Base-by-base conservation (phyloP, 2,329 filamentous ascomycete species). In the Raffaelea arxii region DNA sequence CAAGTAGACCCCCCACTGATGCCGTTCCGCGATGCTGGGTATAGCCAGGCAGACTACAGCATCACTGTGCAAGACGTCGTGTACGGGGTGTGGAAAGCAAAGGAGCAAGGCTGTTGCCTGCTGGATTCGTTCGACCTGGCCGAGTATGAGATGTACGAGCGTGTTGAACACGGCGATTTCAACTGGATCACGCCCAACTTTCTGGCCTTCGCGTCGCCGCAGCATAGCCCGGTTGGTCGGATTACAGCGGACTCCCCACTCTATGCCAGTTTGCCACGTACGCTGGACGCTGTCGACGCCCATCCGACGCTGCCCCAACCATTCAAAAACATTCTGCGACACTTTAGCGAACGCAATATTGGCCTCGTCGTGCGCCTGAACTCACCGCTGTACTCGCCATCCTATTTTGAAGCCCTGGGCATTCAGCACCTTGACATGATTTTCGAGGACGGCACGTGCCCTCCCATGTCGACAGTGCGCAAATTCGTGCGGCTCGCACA, bases 351-450 rank as follows among this genome's bases (percentile, higher is more conserved):
- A 50, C 80, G 87, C 53, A 86, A 94, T 58, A 85, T 98, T 58
- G 92, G 92, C 25, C 75, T 98, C 3, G 91, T 98, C 3, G 92
- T 98, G 37, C 84, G 92, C 37, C 73, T 98, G 53, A 98, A 98
- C 71, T 97, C 90, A 0, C 86, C 90, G 55, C 78, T 98, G 7
- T 98, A 98, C 72, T 94, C 87, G 1, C 86, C 92, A 1, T 90
- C 89, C n/a, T 96, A 91, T 70, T 98, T 98, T 64, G 92, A 91
- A 53, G 87, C 90, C 4, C 74, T 98, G 44, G 91, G 91, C 25
- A 97, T 98, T 59, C 83, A 89, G 58, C 92, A 98, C 62, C 74
- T 97, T 36, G 92, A 98, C 68, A 98, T 98, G 92, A 97, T 98
- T 59, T 98, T 98, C 60, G 92, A 97, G 59, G 92, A 98, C 58